Evolutionary conservation across 1,139 yeast genomes (phyloP).

Genomic region (Suhomyces choctaworum): DNA sequence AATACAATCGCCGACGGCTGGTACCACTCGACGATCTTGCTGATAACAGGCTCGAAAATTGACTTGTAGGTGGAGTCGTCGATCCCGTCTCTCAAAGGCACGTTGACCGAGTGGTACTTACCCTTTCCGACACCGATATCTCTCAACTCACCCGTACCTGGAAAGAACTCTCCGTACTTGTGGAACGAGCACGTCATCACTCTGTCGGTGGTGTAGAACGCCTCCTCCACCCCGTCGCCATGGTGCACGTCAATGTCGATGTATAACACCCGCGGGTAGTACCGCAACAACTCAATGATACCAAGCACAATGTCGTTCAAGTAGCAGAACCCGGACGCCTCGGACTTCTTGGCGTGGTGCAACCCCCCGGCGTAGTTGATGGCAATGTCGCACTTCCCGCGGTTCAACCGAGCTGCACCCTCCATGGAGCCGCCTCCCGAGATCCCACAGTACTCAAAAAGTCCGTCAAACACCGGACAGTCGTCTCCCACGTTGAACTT

Average conservation of each 20-base stretch:
- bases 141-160: conserved; percentile 90
- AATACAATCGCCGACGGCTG: conserved; percentile 91
- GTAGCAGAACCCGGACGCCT: conserved; percentile 96
- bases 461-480: conserved; percentile 97
- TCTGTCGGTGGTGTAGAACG: conserved; percentile 91
- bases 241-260: conserved; percentile 97
- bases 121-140: conserved; percentile 91
- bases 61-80: conserved; percentile 86
- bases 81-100: conserved; percentile 89
- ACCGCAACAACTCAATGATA: conserved; percentile 81
- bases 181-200: conserved; percentile 98
- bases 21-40: conserved; percentile 85
- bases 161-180: conserved; percentile 94
- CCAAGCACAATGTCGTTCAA: conserved; percentile 85
- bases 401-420: conserved; percentile 88
- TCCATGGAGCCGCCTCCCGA: conserved; percentile 97
- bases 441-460: conserved; percentile 90
- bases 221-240: conserved; percentile 99
- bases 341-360: conserved; percentile 95
- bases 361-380: conserved; percentile 98
- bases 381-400: conserved; percentile 94
- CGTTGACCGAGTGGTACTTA: conserved; percentile 80
- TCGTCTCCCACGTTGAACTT: conserved; percentile 97
- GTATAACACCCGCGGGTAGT: conserved; percentile 90
- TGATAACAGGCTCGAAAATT: conserved; percentile 82